A percentile compares a stretch with the other conserved stretches of the same genome.
These are phyloP conservation scores for Ceratocystis harringtonii DNA, from an alignment of 2,329 filamentous ascomycete species.

Conservation along the genomic window DNA sequence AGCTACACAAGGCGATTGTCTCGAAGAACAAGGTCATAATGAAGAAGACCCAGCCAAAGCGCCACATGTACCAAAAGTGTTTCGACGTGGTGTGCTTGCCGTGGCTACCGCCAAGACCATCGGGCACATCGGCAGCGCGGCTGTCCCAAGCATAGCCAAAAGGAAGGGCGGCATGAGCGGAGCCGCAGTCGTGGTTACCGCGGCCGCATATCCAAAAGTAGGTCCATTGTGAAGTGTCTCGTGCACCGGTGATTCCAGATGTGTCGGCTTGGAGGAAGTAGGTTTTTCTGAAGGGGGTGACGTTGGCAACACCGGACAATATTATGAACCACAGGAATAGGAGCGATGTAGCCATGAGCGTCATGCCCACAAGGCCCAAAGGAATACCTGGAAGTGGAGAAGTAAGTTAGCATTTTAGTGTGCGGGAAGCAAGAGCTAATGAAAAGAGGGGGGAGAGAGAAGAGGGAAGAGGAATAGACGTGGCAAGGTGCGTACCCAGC, in stretches of 20 bases:
- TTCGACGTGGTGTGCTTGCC: slow-evolving; percentile 39
- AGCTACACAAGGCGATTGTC: slow-evolving; percentile 48
- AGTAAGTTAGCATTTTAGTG: neutral
- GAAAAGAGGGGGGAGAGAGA: neutral
- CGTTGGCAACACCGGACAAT: slow-evolving; percentile 36
- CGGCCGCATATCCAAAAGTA: slow-evolving; percentile 71
- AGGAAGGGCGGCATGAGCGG: slow-evolving; percentile 46
- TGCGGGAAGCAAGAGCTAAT: neutral
- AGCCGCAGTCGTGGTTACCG: slow-evolving; percentile 49
- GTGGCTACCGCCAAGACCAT: slow-evolving; percentile 34
- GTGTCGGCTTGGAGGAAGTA: slow-evolving; percentile 81
- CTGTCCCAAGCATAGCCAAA: slow-evolving; percentile 55
- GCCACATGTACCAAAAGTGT: slow-evolving; percentile 67
- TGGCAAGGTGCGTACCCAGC: neutral
- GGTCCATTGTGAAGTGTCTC: slow-evolving; percentile 64
- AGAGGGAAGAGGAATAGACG: slow-evolving; percentile 2
- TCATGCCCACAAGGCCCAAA: slow-evolving; percentile 21
- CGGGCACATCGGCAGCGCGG: slow-evolving; percentile 31
- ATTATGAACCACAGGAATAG: slow-evolving; percentile 45
- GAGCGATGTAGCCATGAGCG: slow-evolving; percentile 37
- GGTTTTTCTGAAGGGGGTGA: slow-evolving; percentile 51
- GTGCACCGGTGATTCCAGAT: slow-evolving; percentile 52
- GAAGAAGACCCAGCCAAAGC: slow-evolving; percentile 87
- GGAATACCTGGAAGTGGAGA: neutral
- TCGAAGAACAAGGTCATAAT: slow-evolving; percentile 72